These are phyloP conservation scores for Hysterangium stoloniferum DNA, from an alignment of 768 basidiomycete genomes.

Conservation along the genomic window DNA sequence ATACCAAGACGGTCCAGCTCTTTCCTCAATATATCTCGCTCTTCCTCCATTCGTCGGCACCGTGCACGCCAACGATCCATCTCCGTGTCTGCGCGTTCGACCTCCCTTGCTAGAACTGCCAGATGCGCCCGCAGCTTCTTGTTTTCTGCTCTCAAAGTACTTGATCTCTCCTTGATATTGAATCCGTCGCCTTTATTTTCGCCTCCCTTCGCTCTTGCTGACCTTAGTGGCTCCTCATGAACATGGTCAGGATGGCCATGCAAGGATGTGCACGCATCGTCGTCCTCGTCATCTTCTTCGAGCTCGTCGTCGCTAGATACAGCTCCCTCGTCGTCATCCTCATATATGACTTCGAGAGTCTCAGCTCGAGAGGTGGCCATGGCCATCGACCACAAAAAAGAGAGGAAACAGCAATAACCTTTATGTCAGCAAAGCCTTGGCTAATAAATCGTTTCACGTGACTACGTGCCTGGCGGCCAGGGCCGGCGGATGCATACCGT, in stretches of 20 bases:
- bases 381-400: too few species aligned
- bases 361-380: conserved; percentile 3
- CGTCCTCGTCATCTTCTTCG: conserved; percentile 1
- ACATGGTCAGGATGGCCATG: conserved; percentile 6
- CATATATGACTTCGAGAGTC: conserved; percentile 3
- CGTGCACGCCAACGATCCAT: conserved; percentile 2
- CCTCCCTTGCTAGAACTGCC: neutral
- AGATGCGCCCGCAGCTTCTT: neutral
- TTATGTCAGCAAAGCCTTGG: too few species aligned
- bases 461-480: too few species aligned
- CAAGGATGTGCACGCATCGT: neutral
- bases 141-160: neutral
- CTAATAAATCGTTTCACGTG: too few species aligned
- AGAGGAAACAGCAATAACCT: too few species aligned
- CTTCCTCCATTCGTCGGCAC: conserved; percentile 4
- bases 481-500: too few species aligned
- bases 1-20: neutral
- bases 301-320: neutral
- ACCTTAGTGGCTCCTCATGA: neutral
- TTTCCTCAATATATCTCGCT: neutral
- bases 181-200: too few species aligned
- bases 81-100: conserved; percentile 4
- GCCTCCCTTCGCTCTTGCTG: too few species aligned
- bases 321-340: conserved; percentile 8
- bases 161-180: neutral